A percentile compares a stretch with the other conserved stretches of the same genome.
Conservation (phyloP, 2,329 filamentous ascomycete species). For the Aureobasidium mangrovei region DNA sequence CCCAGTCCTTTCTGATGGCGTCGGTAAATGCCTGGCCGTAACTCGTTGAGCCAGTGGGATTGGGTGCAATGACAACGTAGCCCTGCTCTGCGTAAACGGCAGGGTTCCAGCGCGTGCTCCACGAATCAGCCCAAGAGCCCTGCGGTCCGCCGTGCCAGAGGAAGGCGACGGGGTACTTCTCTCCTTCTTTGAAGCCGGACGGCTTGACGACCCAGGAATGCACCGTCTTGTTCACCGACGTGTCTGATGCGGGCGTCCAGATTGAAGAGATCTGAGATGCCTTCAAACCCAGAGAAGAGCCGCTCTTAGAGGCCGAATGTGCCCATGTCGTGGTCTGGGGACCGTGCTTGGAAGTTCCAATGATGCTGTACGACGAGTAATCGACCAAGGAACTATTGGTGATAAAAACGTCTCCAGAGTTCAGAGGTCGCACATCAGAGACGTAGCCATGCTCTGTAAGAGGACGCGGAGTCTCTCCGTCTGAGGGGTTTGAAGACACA, state of each 20-base stretch:
- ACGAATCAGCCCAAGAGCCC: slow-evolving; percentile 63
- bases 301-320: slow-evolving; percentile 53
- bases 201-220: slow-evolving; percentile 62
- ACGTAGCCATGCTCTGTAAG: slow-evolving; percentile 50
- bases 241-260: slow-evolving; percentile 57
- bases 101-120: slow-evolving; percentile 79
- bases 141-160: slow-evolving; percentile 80
- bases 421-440: slow-evolving; percentile 44
- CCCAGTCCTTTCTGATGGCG: slow-evolving; percentile 73
- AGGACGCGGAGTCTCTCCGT: slow-evolving; percentile 34
- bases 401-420: slow-evolving; percentile 49
- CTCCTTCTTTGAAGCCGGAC: slow-evolving; percentile 53
- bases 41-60: slow-evolving; percentile 74
- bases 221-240: slow-evolving; percentile 45
- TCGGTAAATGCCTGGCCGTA: slow-evolving; percentile 73
- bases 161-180: slow-evolving; percentile 71
- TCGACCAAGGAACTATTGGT: slow-evolving; percentile 62
- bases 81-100: slow-evolving; percentile 81
- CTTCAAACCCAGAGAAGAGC: slow-evolving; percentile 58
- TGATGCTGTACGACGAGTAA: slow-evolving; percentile 58
- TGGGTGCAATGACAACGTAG: slow-evolving; percentile 72
- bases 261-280: slow-evolving; percentile 57
- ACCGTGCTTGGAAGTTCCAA: slow-evolving; percentile 39
- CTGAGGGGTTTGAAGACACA: slow-evolving; percentile 39
- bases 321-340: slow-evolving; percentile 24